A percentile compares a stretch with the other conserved stretches of the same genome.
Conservation (phyloP, 352 stramenopile species). For the Pythium phragmiticola region DNA sequence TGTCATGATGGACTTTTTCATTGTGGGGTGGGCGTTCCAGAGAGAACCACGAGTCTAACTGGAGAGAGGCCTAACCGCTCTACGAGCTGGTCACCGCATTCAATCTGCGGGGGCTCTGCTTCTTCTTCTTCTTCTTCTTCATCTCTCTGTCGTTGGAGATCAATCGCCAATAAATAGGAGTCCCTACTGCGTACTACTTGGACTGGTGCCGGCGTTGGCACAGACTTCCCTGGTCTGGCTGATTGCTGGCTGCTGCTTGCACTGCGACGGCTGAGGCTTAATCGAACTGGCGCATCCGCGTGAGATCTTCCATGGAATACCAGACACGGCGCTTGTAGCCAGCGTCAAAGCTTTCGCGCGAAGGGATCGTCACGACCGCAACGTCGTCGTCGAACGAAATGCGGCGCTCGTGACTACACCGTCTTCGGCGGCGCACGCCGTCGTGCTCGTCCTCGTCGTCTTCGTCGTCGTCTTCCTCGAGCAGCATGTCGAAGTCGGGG, state of each 20-base stretch:
- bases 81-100: constrained; percentile 14
- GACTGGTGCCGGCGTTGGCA: neutral
- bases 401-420: constrained; percentile 66
- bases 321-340: constrained; percentile 77
- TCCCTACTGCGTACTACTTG: constrained; percentile 15
- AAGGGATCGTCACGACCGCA: constrained; percentile 69
- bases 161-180: constrained; percentile 24
- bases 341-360: constrained; percentile 67
- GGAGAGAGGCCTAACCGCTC: too few species aligned
- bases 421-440: constrained; percentile 45
- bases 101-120: constrained; percentile 15
- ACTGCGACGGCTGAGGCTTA: neutral
- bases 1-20: constrained; percentile 22
- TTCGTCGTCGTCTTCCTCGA: constrained; percentile 55
- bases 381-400: constrained; percentile 80
- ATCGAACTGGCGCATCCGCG: constrained; percentile 40
- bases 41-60: too few species aligned
- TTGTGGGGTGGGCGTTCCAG: neutral
- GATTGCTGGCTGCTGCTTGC: neutral
- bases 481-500: constrained; percentile 30
- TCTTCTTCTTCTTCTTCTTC: neutral
- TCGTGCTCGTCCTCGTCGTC: constrained; percentile 40
- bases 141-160: neutral
- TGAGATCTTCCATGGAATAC: constrained; percentile 73
- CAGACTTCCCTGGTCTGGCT: constrained; percentile 6